Percentiles rank a stretch among this genome's conserved stretches.
Conservation (phyloP, 148 eudicot species). For the Amaranthus palmeri region DNA sequence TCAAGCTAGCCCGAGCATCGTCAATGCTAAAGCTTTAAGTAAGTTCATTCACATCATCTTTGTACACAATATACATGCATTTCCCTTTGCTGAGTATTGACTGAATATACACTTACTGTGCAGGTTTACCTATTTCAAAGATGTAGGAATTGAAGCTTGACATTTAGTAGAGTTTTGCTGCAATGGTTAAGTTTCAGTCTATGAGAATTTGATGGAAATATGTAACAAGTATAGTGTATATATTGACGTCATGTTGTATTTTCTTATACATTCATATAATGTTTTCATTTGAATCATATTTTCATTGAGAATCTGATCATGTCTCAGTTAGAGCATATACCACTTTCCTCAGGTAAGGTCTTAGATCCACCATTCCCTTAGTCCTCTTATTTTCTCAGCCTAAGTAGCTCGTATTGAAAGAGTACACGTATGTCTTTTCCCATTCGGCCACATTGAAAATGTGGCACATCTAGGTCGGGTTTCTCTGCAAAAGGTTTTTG, state of each 20-base stretch:
- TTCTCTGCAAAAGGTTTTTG: too few species aligned
- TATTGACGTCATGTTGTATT: conserved; percentile 6
- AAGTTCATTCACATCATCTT: not conserved
- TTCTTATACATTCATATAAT: not conserved
- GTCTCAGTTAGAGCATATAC: too few species aligned
- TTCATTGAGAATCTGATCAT: too few species aligned
- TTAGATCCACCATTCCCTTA: too few species aligned
- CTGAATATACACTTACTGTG: conserved; percentile 7
- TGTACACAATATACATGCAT: not conserved
- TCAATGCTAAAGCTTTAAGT: conserved; percentile 84
- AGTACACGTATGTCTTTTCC: too few species aligned
- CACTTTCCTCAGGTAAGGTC: too few species aligned
- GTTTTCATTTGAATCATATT: too few species aligned
- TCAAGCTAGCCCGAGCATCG: conserved; percentile 92
- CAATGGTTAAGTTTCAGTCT: not conserved
- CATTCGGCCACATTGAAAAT: too few species aligned
- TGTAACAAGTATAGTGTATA: not conserved
- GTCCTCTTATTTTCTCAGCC: too few species aligned
- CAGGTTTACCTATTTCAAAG: conserved; percentile 72
- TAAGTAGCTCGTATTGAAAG: too few species aligned
- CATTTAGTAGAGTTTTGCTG: not conserved
- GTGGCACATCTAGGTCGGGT: too few species aligned
- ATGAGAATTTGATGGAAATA: not conserved
- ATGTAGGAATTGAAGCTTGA: conserved; percentile 28
- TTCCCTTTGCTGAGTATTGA: not conserved